Evolutionary conservation across 2,329 filamentous ascomycete species (phyloP), one percentile per base, ranked within the genome.

Genomic region (Akanthomyces dipterigenus): DNA sequence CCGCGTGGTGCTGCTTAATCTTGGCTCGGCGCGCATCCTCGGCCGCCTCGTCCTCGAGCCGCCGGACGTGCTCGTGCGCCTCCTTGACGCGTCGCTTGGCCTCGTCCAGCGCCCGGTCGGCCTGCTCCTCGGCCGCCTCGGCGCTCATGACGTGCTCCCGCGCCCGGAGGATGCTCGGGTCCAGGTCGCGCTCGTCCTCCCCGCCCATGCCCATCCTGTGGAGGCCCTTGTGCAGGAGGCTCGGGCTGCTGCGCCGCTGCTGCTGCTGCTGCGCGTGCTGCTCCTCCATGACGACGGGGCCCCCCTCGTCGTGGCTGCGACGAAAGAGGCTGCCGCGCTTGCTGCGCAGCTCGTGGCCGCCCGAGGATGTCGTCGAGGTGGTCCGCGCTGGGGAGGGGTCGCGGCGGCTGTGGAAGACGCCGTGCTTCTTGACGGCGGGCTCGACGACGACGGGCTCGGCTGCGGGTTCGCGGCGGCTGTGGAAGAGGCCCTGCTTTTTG

Each of bases 1-100:
- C 80, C 1, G 86, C 87, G 68, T 89, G 83, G 57, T 80, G 78
- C 73, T 87, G 81, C 81, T 90, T 89, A 56, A 89, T 82, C 79
- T 85, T 87, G 1, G 87, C 87, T 46, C 81, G 72, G 24, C 86
- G 76, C 2, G 86, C 83, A 69, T 88, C 85, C 72, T 88, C 85
- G 66, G 79, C 79, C 1, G 87, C 87, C 74, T 90, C 88, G 56
- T 79, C 71, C 76, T 89, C 87, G 4, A 90, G 73, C 16, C 78
- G 73, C 74, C 80, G 83, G 2, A 88, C 84, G 64, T 89, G 81
- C 50, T 86, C 85, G 36, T 82, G 77, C 0, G 88, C 87, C 65
- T 88, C 84, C 28, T 80, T 78, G 0, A 88, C 87, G 1, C 82
- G 81, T 60, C 77, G 68, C 58, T 82, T 77, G 0, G 87, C 86